Base-by-base conservation (phyloP, 345 rosid genomes). In the Linum tenue region DNA sequence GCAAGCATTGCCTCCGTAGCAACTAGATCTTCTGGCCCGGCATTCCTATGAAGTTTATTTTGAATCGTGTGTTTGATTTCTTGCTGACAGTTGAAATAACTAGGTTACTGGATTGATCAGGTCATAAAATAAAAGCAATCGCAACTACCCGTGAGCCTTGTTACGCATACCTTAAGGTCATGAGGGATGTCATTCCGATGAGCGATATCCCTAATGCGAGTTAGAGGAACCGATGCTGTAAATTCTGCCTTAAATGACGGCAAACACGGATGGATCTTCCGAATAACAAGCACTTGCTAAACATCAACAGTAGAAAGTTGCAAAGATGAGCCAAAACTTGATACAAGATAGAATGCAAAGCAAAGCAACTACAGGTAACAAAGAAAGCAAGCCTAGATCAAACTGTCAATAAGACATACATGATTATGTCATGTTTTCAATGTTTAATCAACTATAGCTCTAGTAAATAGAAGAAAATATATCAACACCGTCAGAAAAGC, bases 241-340 rank as follows among this genome's bases (percentile, higher is more conserved):
- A 94, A 94, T 79, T 94, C 99, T 71, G 97, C 96, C 76, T 94
- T 94, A 63, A 94, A 94, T 69, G 97, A 94, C 71, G 99, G 99
- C 72, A 94, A 79, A 70, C 95, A 90, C 5, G 96, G 96, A 76
- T 94, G 99, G 72, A 94, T 94, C 77, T 85, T 90, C 50, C 95
- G 91, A 75, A 85, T 77, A 76, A 88, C 88, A 68, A 94, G 89
- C 70, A 85, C 72, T 82, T 90, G 97, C 99, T 94, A 65, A 55
- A 55, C 41, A 74, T 70, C 59, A 79, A 22, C 43, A 48, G 64
- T 64, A 59, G 58, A 72, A 67, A 38, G 17, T 39, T 58, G 62
- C 55, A 67, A 70, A 48, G 64, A 67, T 64, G 61, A 70, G 58
- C 61, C 11, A 50, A 66, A 48, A 66, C 66, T 42, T 22, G 44